Conservation (phyloP, 2,329 filamentous ascomycete genomes). For the Neurospora crassa region DNA sequence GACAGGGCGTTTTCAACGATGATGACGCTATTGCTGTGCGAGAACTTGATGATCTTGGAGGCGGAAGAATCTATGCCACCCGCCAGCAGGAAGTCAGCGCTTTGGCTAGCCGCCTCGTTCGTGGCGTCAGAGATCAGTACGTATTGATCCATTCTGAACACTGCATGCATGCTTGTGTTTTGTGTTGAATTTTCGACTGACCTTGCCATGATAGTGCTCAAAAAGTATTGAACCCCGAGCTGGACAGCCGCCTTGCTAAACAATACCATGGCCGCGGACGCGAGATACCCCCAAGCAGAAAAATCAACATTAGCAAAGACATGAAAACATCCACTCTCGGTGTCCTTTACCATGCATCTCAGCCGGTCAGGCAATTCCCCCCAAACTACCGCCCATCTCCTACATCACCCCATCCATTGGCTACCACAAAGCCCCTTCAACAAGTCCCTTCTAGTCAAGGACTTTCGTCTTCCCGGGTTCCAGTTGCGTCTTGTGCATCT, state of each 20-base stretch:
- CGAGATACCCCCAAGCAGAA: not conserved
- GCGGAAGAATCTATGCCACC: conserved; percentile 16
- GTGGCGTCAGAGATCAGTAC: not conserved
- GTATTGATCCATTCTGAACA: not conserved
- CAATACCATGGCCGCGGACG: not conserved
- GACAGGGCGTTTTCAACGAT: conserved; percentile 20
- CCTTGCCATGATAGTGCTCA: not conserved
- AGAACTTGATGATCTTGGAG: conserved; percentile 19
- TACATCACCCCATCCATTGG: not conserved
- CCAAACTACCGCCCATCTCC: not conserved
- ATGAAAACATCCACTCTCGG: not conserved
- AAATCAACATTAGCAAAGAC: not conserved
- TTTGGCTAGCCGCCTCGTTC: not conserved
- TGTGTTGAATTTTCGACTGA: not conserved
- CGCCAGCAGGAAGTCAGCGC: not conserved
- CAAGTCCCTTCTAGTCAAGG: not conserved
- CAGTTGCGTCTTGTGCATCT: not conserved
- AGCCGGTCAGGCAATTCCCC: not conserved
- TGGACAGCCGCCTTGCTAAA: not conserved
- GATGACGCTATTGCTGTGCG: conserved; percentile 21
- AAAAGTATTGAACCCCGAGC: not conserved
- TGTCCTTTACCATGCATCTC: not conserved
- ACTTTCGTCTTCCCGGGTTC: not conserved
- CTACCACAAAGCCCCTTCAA: not conserved
- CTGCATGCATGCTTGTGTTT: not conserved